Base-by-base conservation (phyloP, 2,329 filamentous ascomycete genomes). In the Alternaria arbusti region DNA sequence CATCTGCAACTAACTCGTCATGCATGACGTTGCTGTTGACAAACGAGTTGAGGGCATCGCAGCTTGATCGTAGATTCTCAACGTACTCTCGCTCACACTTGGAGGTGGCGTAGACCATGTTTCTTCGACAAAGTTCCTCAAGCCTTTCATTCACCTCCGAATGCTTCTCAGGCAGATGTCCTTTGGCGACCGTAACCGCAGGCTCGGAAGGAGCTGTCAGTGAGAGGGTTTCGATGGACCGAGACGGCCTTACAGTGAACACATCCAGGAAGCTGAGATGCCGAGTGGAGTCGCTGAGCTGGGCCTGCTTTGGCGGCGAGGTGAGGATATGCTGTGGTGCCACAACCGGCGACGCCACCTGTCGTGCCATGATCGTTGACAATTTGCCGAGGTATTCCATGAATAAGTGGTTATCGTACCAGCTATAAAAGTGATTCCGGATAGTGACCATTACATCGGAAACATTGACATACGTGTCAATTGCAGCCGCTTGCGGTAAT, bases 341-440 rank as follows among this genome's bases (percentile, higher is more conserved):
- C 26, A 25, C 11, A 2, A 23, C 6, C 11, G 6, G 36, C 20
- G 9, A 70, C 47, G 1, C 13, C 3, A 1, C 17, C 32, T 73
- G 67, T 28, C n/a, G 61, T 47, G 58, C 61, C 3, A 73, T 15
- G 51, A 26, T 17, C 43, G 63, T 43, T 22, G 51, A 56, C 57
- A 76, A 0, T 28, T 67, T 12, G 73, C 64, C 26, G 51, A 78
- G 63, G 54, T 78, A 78, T 5, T 63, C 3, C 22, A 59, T 22
- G 80, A 86, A 68, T 80, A 69, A 0, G 78, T 80, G 20, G 85
- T 76, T 20, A 84, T 73, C 20, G 83, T 61, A 66, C 72, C 74
- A 77, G 3, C 13, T 12, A 15, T 67, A 57, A 36, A 73, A 77
- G 12, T 15, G 55, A 0, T 17, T 7, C 5, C 11, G 65, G 5